Percentiles rank a stretch among this genome's conserved stretches.
Conservation (phyloP, 257 asterid genomes). For the Plectranthus barbatus region DNA sequence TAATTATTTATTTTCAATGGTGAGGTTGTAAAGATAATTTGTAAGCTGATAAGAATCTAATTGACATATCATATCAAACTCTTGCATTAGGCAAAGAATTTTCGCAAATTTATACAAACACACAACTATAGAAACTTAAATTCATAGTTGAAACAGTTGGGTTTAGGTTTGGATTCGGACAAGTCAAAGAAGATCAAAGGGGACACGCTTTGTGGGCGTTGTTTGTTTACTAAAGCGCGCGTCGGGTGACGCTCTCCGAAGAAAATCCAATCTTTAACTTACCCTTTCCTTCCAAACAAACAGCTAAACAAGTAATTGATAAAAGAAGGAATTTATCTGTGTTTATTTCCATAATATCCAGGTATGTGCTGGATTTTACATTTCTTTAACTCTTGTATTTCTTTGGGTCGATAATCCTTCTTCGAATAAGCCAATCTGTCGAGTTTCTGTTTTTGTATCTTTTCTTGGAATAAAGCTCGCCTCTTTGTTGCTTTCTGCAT, state of each 20-base stretch:
- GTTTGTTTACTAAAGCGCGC: conserved; percentile 20
- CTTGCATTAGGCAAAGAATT: not conserved
- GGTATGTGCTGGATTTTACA: conserved; percentile 11
- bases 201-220: conserved; percentile 10
- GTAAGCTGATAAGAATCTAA: not conserved
- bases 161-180: not conserved
- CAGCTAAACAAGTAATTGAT: not conserved
- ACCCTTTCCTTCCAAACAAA: not conserved
- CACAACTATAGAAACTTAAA: not conserved
- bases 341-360: not conserved
- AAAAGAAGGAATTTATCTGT: not conserved
- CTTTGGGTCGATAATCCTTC: conserved; percentile 5
- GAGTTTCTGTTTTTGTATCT: not conserved
- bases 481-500: conserved; percentile 19
- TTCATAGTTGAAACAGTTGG: not conserved
- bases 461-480: conserved; percentile 17
- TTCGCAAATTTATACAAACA: not conserved
- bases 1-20: too few species aligned
- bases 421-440: not conserved
- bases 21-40: not conserved
- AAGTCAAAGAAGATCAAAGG: conserved; percentile 9
- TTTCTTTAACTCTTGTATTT: not conserved
- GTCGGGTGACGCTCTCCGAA: not conserved
- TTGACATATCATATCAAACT: not conserved
- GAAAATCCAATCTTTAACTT: conserved; percentile 4